Evolutionary conservation across 768 basidiomycete genomes (phyloP), one percentile per base, ranked within the genome.

Genomic region (Gymnopilus junonius): DNA sequence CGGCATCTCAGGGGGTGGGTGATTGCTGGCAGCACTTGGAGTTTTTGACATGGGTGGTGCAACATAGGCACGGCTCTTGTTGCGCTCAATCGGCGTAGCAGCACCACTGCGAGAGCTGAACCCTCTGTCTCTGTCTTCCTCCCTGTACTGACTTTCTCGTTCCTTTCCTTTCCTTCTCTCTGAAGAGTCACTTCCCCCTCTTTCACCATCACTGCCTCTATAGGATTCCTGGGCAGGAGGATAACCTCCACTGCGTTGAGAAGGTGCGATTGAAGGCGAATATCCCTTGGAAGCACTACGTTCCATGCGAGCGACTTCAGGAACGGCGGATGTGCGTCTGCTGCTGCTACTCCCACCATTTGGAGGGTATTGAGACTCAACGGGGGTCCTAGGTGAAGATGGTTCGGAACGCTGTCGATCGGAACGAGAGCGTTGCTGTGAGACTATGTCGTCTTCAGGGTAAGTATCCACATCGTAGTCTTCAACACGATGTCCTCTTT

Each of bases 401-500:
- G 86, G 79, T 42, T 82, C 80, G 15, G 81, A 80, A 59, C 78
- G 77, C 45, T 73, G 69, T 31, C 59, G 79, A 1, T 82, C 77
- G 8, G 80, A 77, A 40, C 79, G 78, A 48, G 37, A 35, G 17
- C 56, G 60, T 25, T 62, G 70, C 50, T 63, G 58, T 34, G 65
- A 15, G 8, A 66, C 40, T 32, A 64, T 74, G 61, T 91, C 89
- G 60, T 92, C 91, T 71, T 91, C 90, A 0, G 87, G 85, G 60
- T 82, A 86, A 12, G 74, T 71, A 64, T 91, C 89, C 0, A 79
- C 80, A 66, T 92, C 91, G 35, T 91, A 90, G 71, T 93, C 91
- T 35, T 91, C 90, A 4, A 83, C 80, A 58, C 90, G 85, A 65
- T 87, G 86, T 0, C 91, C 91, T 56, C 90, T 83, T 75, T 93